These are phyloP conservation scores for Mucor plumbeus DNA, from an alignment of 371 early-diverging fungal species.

Conservation along the genomic window DNA sequence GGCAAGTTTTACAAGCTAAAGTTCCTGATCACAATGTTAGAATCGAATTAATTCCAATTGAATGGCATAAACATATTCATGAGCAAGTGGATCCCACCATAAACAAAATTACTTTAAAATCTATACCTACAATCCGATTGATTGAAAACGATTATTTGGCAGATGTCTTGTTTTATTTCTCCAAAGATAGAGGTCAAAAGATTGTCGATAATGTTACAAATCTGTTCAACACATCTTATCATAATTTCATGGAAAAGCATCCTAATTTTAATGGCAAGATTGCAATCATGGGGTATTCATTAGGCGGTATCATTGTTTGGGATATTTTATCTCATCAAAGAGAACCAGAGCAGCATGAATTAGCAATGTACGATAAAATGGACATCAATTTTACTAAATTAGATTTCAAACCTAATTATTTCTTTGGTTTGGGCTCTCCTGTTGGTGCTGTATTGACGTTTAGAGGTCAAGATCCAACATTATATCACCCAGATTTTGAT, in stretches of 20 bases:
- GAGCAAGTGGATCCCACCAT: constrained; percentile 46
- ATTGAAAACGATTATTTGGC: constrained; percentile 72
- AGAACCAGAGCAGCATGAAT: constrained; percentile 30
- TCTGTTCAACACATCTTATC: constrained; percentile 58
- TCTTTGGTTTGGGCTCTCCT: constrained; percentile 67
- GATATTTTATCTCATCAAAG: constrained; percentile 60
- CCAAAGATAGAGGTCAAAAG: constrained; percentile 21
- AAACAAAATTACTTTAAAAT: constrained; percentile 60
- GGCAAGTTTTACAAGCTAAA: constrained; percentile 59
- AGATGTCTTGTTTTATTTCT: constrained; percentile 49
- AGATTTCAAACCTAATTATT: constrained; percentile 56
- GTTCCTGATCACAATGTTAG: constrained; percentile 38
- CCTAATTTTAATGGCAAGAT: constrained; percentile 66
- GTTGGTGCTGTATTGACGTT: constrained; percentile 64
- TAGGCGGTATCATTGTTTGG: constrained; percentile 70
- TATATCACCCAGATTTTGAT: constrained; percentile 55
- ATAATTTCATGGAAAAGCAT: constrained; percentile 47
- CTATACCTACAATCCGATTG: constrained; percentile 61
- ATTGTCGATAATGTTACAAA: constrained; percentile 58
- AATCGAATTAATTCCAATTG: constrained; percentile 57
- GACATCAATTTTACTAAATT: constrained; percentile 53
- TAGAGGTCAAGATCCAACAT: constrained; percentile 55
- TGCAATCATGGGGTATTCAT: constrained; percentile 63
- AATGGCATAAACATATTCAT: constrained; percentile 59
- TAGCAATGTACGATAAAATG: constrained; percentile 40